phyloP scores from a whole-genome alignment of 345 rosid species.

The Citrus sp. region DNA sequence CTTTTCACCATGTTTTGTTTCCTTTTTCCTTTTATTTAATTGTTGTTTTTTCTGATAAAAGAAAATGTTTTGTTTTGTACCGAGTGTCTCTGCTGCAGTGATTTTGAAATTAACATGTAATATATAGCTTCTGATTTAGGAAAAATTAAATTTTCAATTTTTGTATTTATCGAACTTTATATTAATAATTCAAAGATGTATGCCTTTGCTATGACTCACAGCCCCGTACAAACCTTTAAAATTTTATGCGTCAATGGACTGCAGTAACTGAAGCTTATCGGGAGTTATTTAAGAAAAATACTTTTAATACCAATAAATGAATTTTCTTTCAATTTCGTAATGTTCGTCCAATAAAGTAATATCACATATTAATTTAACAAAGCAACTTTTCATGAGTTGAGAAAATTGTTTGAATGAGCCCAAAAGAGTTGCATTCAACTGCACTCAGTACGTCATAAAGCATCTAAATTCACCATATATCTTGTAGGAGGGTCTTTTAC shows the following conservation, averaged over 20 bases:
- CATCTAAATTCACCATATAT: too few relatives aligned
- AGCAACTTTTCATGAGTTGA: too few relatives aligned
- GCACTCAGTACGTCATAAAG: too few relatives aligned
- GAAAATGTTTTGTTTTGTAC: background rate
- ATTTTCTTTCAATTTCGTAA: background rate
- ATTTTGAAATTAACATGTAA: background rate
- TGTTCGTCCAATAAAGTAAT: too few relatives aligned
- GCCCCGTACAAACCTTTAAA: background rate
- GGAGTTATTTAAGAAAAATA: background rate
- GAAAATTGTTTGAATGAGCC: too few relatives aligned
- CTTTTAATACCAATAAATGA: background rate
- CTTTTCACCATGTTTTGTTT: background rate
- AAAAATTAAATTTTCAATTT: background rate
- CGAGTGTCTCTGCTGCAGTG: background rate
- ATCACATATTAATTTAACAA: too few relatives aligned
- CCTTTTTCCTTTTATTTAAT: too few relatives aligned
- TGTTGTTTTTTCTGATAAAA: background rate
- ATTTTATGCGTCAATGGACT: background rate
- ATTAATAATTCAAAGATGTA: background rate
- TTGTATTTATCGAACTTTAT: background rate
- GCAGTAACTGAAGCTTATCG: background rate
- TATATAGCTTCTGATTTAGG: background rate
- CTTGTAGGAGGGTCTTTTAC: background rate
- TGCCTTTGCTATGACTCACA: background rate
- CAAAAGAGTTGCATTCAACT: too few relatives aligned